A percentile compares a stretch with the other conserved stretches of the same genome.
Conservation (phyloP, 345 rosid species). For the Dipteronia dyeriana region DNA sequence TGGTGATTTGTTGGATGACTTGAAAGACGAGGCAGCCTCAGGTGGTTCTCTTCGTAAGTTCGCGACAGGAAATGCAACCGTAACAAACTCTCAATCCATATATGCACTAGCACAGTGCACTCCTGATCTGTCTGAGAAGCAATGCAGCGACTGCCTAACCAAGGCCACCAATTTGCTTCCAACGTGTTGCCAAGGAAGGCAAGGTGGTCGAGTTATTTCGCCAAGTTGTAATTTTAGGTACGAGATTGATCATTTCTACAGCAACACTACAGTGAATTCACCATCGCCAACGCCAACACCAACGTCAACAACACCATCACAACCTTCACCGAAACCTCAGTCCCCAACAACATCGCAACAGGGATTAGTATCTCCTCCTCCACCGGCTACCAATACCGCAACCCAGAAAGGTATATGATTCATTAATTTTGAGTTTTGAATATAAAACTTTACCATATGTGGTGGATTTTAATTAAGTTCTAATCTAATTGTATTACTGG, state of each 20-base stretch:
- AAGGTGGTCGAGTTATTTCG: slow-evolving; percentile 13
- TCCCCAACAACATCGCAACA: not conserved
- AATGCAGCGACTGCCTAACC: slow-evolving; percentile 22
- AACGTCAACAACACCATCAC: not conserved
- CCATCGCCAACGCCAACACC: not conserved
- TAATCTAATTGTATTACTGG: not conserved
- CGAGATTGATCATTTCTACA: slow-evolving; percentile 2
- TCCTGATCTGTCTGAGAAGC: slow-evolving; percentile 33
- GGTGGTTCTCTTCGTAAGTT: slow-evolving; percentile 29
- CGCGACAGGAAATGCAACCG: slow-evolving; percentile 21
- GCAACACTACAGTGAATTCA: not conserved
- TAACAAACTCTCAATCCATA: slow-evolving; percentile 6
- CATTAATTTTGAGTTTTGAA: not conserved
- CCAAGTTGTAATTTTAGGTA: slow-evolving; percentile 20
- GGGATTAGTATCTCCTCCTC: not conserved
- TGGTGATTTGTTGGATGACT: slow-evolving; percentile 6
- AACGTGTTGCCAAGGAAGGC: not conserved
- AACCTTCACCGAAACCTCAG: not conserved
- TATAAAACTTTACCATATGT: not conserved
- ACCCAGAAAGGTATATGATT: not conserved
- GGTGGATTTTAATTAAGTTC: not conserved
- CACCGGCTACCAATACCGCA: not conserved
- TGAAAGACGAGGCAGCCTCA: slow-evolving; percentile 19
- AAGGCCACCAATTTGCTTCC: slow-evolving; percentile 3
- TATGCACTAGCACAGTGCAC: slow-evolving; percentile 42